Base-by-base conservation (phyloP, 176 grass and related monocot genomes). In the Oryza glaberrima region DNA sequence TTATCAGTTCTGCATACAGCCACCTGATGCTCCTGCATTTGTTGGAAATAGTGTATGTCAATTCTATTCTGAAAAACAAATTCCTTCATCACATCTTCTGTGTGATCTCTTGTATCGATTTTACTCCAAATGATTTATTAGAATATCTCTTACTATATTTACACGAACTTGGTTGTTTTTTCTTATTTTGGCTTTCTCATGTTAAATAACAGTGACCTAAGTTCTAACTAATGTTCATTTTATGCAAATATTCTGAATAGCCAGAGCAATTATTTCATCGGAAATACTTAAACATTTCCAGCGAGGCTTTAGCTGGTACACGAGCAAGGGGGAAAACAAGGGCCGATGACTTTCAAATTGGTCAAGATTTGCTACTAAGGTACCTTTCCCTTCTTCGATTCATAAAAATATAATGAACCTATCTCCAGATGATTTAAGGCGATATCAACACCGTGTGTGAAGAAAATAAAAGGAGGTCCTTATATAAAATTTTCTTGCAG, bases 231-330 rank as follows among this genome's bases (percentile, higher is more conserved):
- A 84, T 92, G 68, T 70, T 92, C 20, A 83, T 90, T 85, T 69
- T 63, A 76, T 79, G 46, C 54, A 66, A 90, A 88, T 67, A 91
- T 94, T 98, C 90, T 99, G 91, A 99, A 96, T 99, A 99, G 94
- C 96, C 96, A 94, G 96, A 99, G 88, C 91, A 96, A 92, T 84
- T 99, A 89, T 99, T 99, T 94, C 96, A 99, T 47, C 88, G 94
- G 83, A 99, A 96, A 76, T 87, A 92, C 82, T 91, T 94, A 73
- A 88, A 88, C 69, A 94, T 99, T 94, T 90, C 96, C 71, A 99
- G 93, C 5, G 96, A 99, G 88, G 96, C 96, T 89, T 92, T 99
- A 75, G 93, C 96, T 66, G 96, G 96, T 69, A 99, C 96, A 40
- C 87, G 96, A 38, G 86, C 91, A 81, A 88, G 96, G 68, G 93